A percentile compares a stretch with the other conserved stretches of the same genome.
These are phyloP conservation scores for Ceratobasidium sp. DNA, from an alignment of 1,284 basidiomycete species.

Conservation along the genomic window DNA sequence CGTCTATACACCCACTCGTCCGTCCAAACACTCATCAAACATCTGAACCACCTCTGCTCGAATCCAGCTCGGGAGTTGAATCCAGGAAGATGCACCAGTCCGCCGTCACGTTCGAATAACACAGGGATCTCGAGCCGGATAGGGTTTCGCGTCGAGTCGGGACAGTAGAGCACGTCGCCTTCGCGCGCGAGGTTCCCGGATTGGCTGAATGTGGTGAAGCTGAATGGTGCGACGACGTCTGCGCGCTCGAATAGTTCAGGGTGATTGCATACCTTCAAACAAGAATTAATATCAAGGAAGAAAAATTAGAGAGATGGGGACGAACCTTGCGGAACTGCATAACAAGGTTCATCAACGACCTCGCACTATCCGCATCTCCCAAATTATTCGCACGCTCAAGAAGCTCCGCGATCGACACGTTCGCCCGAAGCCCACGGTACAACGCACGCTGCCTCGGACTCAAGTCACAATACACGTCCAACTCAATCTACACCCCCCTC, in stretches of 20 bases:
- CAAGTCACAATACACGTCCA: conserved; percentile 95
- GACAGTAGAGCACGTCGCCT: conserved; percentile 84
- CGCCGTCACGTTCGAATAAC: conserved; percentile 85
- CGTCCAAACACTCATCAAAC: conserved; percentile 93
- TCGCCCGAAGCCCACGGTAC: conserved; percentile 91
- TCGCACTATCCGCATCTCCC: conserved; percentile 89
- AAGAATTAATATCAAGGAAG: conserved; percentile 30
- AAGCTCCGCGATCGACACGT: conserved; percentile 95
- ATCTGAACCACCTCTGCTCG: conserved; percentile 74
- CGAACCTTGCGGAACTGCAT: conserved; percentile 99
- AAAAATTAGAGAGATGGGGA: conserved; percentile 46
- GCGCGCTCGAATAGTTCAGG: conserved; percentile 98
- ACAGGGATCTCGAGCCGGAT: conserved; percentile 86
- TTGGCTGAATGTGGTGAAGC: conserved; percentile 87
- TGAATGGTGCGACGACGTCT: conserved; percentile 93
- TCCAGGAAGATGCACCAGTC: conserved; percentile 77
- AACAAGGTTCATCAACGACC: conserved; percentile 98
- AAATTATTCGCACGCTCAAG: conserved; percentile 93
- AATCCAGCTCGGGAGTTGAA: conserved; percentile 70
- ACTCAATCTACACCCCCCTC: conserved; percentile 80
- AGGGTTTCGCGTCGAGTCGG: conserved; percentile 89
- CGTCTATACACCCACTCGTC: conserved; percentile 84
- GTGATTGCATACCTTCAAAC: conserved; percentile 91
- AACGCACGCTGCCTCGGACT: conserved; percentile 94
- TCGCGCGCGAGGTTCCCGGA: conserved; percentile 88